phyloP scores from a whole-genome alignment of 345 rosid species.

The Salix viminalis region DNA sequence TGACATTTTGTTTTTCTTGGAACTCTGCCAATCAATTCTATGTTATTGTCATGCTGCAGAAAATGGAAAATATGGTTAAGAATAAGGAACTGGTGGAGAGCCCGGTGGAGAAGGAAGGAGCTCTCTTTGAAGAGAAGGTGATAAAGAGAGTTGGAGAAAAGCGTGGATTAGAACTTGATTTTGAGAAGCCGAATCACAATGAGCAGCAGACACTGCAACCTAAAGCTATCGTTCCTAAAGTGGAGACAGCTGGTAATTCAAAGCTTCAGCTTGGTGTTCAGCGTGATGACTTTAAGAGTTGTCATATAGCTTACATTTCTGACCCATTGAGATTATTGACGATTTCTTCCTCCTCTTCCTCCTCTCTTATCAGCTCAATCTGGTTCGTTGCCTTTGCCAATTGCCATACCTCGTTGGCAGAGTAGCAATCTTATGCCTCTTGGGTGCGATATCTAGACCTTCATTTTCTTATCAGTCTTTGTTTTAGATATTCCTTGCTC shows the following conservation, averaged over 20 bases:
- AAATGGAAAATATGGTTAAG: slow-evolving; percentile 11
- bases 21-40: neutral
- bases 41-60: slow-evolving; percentile 9
- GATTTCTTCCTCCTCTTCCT: slow-evolving; percentile 2
- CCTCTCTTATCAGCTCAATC: slow-evolving; percentile 34
- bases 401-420: slow-evolving; percentile 32
- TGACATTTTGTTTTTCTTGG: neutral
- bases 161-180: slow-evolving; percentile 32
- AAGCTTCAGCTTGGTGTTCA: neutral
- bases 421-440: slow-evolving; percentile 29
- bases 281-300: neutral
- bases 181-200: slow-evolving; percentile 31
- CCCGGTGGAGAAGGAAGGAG: slow-evolving; percentile 18
- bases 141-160: slow-evolving; percentile 11
- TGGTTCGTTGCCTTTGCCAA: slow-evolving; percentile 33
- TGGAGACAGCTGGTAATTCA: slow-evolving; percentile 34
- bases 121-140: slow-evolving; percentile 9
- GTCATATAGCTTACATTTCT: neutral
- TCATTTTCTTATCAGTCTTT: slow-evolving; percentile 3
- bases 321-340: neutral
- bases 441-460: slow-evolving; percentile 34
- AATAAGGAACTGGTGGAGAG: slow-evolving; percentile 14
- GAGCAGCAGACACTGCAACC: slow-evolving; percentile 22
- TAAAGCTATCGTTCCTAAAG: slow-evolving; percentile 18
- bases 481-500: neutral